Evolutionary conservation across 2,329 filamentous ascomycete genomes (phyloP), one percentile per base, ranked within the genome.

Genomic region (Neodidymelliopsis sp.): DNA sequence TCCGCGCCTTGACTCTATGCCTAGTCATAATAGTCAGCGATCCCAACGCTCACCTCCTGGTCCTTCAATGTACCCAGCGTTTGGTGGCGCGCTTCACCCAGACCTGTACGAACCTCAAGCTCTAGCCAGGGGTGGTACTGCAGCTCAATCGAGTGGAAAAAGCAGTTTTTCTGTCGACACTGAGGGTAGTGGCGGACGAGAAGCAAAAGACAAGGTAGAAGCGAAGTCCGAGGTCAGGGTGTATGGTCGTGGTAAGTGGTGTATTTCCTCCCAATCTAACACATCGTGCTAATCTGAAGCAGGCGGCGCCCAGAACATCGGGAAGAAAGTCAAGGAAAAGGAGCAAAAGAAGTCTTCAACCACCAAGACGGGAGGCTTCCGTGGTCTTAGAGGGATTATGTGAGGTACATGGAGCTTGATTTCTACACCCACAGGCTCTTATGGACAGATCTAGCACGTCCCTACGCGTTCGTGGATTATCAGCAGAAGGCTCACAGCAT

Each of bases 251-350:
- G 81, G 81, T 83, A 59, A 73, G 78, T 74, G 25, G 16, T 23
- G 19, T 30, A 18, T 35, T 15, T 15, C 25, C 18, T 42, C 33
- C 36, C 29, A 22, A 3, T 18, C 16, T 30, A 31, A 57, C 10
- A 46, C 58, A 74, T 6, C 72, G 78, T 47, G 47, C 60, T 71
- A 57, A 69, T 35, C 37, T 46, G 36, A 57, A 34, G 54, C 56
- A 79, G 76, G 76, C 56, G 78, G 79, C 34, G 79, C 77, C 28
- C 82, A 83, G 61, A 80, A 83, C 59, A 76, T 79, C 51, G 77
- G 76, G 22, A 82, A 81, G 65, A 80, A 82, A 56, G 74, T 76
- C 53, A 81, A 80, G 53, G 75, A 78, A 43, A 77, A 79, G 56
- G 69, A 76, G 25, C 49, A 58, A 58, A 70, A 72, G 45, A 72